Evolutionary conservation across 164 flowering plant species (phyloP).

Genomic region (Sedum album): DNA sequence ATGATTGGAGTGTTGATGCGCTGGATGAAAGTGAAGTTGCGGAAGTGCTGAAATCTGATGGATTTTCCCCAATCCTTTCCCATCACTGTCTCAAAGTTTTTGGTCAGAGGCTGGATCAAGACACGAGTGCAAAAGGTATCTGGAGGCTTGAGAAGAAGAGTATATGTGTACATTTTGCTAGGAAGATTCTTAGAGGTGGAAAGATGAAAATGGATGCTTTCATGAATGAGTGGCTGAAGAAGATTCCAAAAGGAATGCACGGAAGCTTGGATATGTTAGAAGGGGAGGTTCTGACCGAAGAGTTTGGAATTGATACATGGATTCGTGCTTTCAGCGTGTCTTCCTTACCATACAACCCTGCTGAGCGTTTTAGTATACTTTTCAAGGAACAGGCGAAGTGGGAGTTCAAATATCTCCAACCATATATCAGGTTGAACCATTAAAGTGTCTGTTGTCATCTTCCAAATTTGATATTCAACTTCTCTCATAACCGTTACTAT

Average conservation of each 20-base stretch:
- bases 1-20: slow-evolving; percentile 60
- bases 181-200: slow-evolving; percentile 43
- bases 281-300: slow-evolving; percentile 84
- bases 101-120: slow-evolving; percentile 39
- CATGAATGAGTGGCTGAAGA: slow-evolving; percentile 59
- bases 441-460: not conserved
- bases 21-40: slow-evolving; percentile 58
- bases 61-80: slow-evolving; percentile 41
- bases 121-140: slow-evolving; percentile 15
- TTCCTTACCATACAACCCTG: slow-evolving; percentile 61
- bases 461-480: not conserved
- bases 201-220: slow-evolving; percentile 66
- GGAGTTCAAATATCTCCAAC: slow-evolving; percentile 85
- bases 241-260: slow-evolving; percentile 58
- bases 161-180: slow-evolving; percentile 70
- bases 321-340: slow-evolving; percentile 58
- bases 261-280: slow-evolving; percentile 69
- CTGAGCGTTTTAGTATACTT: slow-evolving; percentile 66
- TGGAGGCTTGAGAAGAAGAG: slow-evolving; percentile 65
- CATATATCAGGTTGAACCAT: slow-evolving; percentile 57
- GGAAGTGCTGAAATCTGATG: slow-evolving; percentile 47
- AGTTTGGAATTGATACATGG: slow-evolving; percentile 67
- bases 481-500: not conserved
- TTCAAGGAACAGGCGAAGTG: slow-evolving; percentile 67
- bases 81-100: slow-evolving; percentile 55